Evolutionary conservation across 129 eudicot genomes (phyloP), one percentile per base, ranked within the genome.

Genomic region (Centella asiatica): DNA sequence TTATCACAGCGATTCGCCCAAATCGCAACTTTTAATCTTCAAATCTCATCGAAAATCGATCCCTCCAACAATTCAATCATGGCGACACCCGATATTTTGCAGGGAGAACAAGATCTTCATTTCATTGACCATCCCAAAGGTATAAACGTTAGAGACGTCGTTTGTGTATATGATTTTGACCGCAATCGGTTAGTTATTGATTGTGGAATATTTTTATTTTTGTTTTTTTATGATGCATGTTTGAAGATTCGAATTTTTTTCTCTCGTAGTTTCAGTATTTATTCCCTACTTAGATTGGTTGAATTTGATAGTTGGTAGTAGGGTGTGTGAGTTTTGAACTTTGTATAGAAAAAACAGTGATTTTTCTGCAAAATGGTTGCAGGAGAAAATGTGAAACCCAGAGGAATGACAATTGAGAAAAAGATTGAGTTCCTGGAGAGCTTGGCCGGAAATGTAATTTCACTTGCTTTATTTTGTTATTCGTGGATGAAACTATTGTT

Each of bases 361-460:
- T 48, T 36, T 68, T 25, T 76, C 0, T 56, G 4, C 34, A 15
- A 36, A 5, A 54, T 70, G 62, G 53, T 69, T 82, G 78, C 85
- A 86, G 97, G 81, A 54, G 85, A 75, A 33, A 53, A 69, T 69
- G 73, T 63, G 27, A 79, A 74, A 69, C 60, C 95, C 18, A 75
- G 85, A 52, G 87, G 89, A 5, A n/a, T 61, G 67, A 67, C 84
- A 6, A 63, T 90, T 32, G 97, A 90, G 90, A 81, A 81, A 48
- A 90, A 76, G 85, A 86, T 90, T 22, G 97, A 90, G 59, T 68
- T 81, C 59, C 83, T 90, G 50, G 97, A 90, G 94, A 69, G 78
- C 74, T 86, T 86, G 78, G 75, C 89, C 27, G 93, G 87, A 60
- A 86, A 37, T 69, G 97, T 90, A 86, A 77, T 55, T 54, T 19